Base-by-base conservation (phyloP, 495 filamentous ascomycete species). In the Neurospora cerealis region DNA sequence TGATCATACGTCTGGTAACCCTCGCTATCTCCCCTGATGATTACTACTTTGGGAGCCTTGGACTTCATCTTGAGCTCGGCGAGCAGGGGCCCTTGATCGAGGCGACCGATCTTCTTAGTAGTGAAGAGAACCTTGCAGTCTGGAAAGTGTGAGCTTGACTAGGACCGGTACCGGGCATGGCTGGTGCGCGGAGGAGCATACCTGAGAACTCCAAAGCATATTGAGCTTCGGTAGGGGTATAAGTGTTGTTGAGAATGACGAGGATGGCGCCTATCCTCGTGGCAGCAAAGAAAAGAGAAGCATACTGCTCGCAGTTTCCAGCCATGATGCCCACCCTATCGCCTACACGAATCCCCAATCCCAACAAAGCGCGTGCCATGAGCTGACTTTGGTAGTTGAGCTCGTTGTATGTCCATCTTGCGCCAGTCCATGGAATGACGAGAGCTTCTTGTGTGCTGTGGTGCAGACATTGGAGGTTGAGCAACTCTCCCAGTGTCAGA, bases 191-290 rank as follows among this genome's bases (percentile, higher is more conserved):
- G 32, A 71, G 17, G 13, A 41, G 79, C 83, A 71, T 81, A 89
- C 89, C 88, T 9, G 89, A 87, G 75, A 92, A 90, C 69, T 85
- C 85, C n/a, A 93, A 79, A 37, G 88, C 91, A 78, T 89, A 87
- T 73, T 86, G 83, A 4, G 89, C 85, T 78, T 93, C 91, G 17
- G 84, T 86, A 1, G 88, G 84, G 34, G 90, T 93, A 76, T 92
- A 92, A 0, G 89, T 93, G 81, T 91, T 91, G 81, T 93, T 92
- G 75, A 92, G 81, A 38, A 91, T 90, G 6, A 93, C 90, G 62
- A 91, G 79, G 28, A 91, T 88, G 38, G 88, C 89, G 19, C 90
- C 90, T n/a, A 93, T 87, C 19, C 87, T 83, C 3, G 88, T 86
- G 38, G 89, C 88, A 1, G 89, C 90, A 73, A 93, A 93, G 82